phyloP scores from a whole-genome alignment of 192 early-diverging fungal genomes.

The Pilobolus umbonatus region DNA sequence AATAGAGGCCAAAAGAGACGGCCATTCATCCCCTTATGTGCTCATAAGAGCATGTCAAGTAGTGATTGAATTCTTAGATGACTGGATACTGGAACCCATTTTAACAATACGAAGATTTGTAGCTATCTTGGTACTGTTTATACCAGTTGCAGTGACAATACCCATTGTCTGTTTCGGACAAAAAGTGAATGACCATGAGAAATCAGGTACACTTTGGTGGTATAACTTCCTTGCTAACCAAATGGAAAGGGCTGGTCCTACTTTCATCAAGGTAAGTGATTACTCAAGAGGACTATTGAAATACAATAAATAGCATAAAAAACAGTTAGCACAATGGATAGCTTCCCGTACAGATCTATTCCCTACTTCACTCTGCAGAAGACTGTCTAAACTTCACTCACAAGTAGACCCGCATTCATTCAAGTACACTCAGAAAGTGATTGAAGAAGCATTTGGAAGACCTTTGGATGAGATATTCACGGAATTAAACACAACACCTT shows the following conservation, averaged over 20 bases:
- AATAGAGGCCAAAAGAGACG: constrained; percentile 1
- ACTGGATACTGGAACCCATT: constrained; percentile 50
- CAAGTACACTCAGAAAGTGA: constrained; percentile 51
- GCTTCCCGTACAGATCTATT: constrained; percentile 89
- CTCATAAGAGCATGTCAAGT: neutral
- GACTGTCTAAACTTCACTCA: constrained; percentile 78
- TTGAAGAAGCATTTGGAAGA: constrained; percentile 64
- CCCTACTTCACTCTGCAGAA: constrained; percentile 63
- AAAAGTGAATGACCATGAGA: constrained; percentile 42
- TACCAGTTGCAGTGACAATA: constrained; percentile 58
- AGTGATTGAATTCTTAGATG: constrained; percentile 36
- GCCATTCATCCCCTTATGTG: neutral
- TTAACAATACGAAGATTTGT: constrained; percentile 51
- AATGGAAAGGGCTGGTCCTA: constrained; percentile 86
- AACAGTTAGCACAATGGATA: constrained; percentile 85
- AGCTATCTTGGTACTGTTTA: constrained; percentile 60
- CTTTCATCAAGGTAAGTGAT: constrained; percentile 82
- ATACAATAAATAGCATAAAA: neutral
- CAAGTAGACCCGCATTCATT: constrained; percentile 75
- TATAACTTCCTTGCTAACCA: constrained; percentile 69
- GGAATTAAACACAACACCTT: constrained; percentile 64
- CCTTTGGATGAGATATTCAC: constrained; percentile 74
- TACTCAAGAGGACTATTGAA: neutral
- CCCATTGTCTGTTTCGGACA: constrained; percentile 58
- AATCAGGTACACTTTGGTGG: constrained; percentile 76